Base-by-base conservation (phyloP, 176 grass and related monocot genomes). In the Aegilops speltoides region DNA sequence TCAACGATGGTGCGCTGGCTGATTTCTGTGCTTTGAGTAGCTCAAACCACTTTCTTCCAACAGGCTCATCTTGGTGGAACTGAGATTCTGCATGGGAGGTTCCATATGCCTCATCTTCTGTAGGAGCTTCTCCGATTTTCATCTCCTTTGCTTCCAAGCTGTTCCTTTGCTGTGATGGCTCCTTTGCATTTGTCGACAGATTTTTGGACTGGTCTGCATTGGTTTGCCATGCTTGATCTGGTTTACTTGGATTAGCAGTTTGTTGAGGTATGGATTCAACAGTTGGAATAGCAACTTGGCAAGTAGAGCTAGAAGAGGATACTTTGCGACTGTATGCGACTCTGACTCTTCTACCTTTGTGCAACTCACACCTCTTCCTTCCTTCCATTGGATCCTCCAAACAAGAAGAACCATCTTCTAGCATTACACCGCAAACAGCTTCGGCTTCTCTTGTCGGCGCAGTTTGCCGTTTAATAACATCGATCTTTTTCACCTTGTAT, bases 311-410 rank as follows among this genome's bases (percentile, higher is more conserved):
- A 91, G 68, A 29, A 81, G 69, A 80, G 2, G 76, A 84, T 10
- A 40, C 10, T 80, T 79, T 87, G 45, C 36, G 76, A 45, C 10
- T 22, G 41, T 50, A 15, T 7, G 15, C 62, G 62, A 19, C 37
- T 88, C 26, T 50, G 76, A 82, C 63, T 79, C 89, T 94, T 92
- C 86, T 88, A 72, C 91, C 91, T 94, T 94, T 98, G 81, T 98
- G 96, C 43, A 95, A 74, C 61, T 89, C 92, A 65, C 96, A 98
- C 64, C 96, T 95, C 84, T 98, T 98, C 59, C 88, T 98, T 80
- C 91, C 96, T 86, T 81, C 64, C 29, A 92, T 23, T 36, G 91
- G 93, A 12, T 24, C 68, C 1, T 90, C 87, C 63, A 89, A 26
- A 89, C 96, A 98, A 64, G 84, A 82, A 79, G 85, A 82, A 54